Conservation (phyloP, 805 yeast genomes). For the Candida orba region DNA sequence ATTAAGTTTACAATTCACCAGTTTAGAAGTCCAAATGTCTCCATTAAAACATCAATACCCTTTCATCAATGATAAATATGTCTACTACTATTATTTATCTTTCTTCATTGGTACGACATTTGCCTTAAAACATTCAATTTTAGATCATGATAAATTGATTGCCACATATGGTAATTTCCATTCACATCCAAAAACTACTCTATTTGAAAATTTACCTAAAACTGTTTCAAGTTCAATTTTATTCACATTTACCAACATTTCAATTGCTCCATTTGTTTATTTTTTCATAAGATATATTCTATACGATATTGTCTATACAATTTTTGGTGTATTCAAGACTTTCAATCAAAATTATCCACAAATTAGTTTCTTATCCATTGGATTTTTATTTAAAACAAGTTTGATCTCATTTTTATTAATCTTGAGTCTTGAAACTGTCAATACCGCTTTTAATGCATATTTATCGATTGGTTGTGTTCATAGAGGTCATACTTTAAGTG, state of each 20-base stretch:
- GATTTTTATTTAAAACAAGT: slow-evolving; percentile 25
- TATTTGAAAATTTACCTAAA: slow-evolving; percentile 21
- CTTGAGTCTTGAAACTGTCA: slow-evolving; percentile 46
- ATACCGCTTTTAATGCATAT: slow-evolving; percentile 55
- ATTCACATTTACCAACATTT: slow-evolving; percentile 21
- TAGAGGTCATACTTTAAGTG: slow-evolving; percentile 53
- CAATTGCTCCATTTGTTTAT: slow-evolving; percentile 28
- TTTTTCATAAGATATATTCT: slow-evolving; percentile 33
- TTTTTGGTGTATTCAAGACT: slow-evolving; percentile 26
- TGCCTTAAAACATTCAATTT: slow-evolving; percentile 41
- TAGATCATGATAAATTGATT: slow-evolving; percentile 48
- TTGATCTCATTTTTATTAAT: slow-evolving; percentile 30
- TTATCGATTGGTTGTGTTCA: slow-evolving; percentile 68
- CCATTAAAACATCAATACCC: slow-evolving; percentile 35
- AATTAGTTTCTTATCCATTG: slow-evolving; percentile 25
- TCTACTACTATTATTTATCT: slow-evolving; percentile 44
- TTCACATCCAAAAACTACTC: slow-evolving; percentile 30
- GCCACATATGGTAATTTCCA: slow-evolving; percentile 35
- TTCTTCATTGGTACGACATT: slow-evolving; percentile 37
- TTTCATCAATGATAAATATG: slow-evolving; percentile 35
- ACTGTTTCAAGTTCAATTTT: slow-evolving; percentile 33
- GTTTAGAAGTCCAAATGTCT: slow-evolving; percentile 21
- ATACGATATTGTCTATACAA: slow-evolving; percentile 32
- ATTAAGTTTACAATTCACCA: slow-evolving; percentile 17
- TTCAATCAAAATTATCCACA: slow-evolving; percentile 37